Conservation (phyloP, 495 filamentous ascomycete genomes). For the Entonaema liquescens region DNA sequence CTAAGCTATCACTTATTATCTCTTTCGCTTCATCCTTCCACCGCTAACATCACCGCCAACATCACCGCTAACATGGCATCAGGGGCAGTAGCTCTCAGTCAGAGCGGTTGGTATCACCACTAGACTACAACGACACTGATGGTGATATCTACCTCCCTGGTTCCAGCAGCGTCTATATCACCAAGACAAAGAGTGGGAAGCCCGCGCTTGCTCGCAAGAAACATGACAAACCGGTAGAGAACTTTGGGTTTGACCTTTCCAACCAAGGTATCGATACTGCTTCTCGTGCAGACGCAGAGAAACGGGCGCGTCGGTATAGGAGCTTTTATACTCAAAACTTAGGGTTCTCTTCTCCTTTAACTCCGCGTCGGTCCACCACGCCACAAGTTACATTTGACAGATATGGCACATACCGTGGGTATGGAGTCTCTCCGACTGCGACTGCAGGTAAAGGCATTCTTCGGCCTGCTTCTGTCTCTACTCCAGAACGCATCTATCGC, state of each 20-base stretch:
- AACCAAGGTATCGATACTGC: conserved; percentile 28
- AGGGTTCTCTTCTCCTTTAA: neutral
- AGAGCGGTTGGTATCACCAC: neutral
- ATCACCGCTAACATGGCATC: conserved; percentile 22
- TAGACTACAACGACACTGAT: neutral
- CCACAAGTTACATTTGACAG: neutral
- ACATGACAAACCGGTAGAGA: conserved; percentile 14
- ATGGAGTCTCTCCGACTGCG: neutral
- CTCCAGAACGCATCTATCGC: neutral
- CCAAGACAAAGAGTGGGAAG: conserved; percentile 30
- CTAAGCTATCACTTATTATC: too few species aligned
- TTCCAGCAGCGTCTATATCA: conserved; percentile 30
- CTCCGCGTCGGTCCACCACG: neutral
- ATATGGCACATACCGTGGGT: neutral
- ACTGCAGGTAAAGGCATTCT: neutral
- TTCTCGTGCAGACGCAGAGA: conserved; percentile 35
- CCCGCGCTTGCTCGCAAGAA: conserved; percentile 40
- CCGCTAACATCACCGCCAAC: conserved; percentile 34
- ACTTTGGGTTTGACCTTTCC: conserved; percentile 30
- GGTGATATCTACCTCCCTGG: conserved; percentile 21
- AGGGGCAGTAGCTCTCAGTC: conserved; percentile 23
- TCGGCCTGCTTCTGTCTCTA: conserved; percentile 5
- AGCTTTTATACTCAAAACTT: neutral
- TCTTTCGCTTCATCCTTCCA: neutral
- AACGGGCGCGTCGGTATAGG: conserved; percentile 7